Percentiles rank a stretch among this genome's conserved stretches.
phyloP scores from a whole-genome alignment of 2,329 filamentous ascomycete species.

The Cercospora zeina region DNA sequence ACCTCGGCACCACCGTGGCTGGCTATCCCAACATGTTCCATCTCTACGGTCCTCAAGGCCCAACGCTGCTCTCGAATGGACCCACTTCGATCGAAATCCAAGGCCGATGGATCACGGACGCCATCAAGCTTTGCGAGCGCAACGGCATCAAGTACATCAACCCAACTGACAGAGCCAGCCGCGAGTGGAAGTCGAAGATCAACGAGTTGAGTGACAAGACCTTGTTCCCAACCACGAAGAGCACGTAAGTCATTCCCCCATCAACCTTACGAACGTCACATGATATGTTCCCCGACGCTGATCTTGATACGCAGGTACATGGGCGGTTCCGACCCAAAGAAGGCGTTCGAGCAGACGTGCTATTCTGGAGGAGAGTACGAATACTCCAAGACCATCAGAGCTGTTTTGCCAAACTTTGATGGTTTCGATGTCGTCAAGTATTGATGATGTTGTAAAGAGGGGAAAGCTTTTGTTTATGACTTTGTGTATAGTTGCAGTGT shows the following conservation, averaged over 20 bases:
- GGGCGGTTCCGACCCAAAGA: slow-evolving; percentile 29
- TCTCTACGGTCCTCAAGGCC: slow-evolving; percentile 46
- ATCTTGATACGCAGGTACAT: slow-evolving; percentile 19
- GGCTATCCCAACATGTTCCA: slow-evolving; percentile 39
- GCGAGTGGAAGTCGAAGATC: slow-evolving; percentile 38
- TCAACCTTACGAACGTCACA: too few relatives aligned
- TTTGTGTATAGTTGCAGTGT: neutral
- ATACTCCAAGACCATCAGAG: slow-evolving; percentile 36
- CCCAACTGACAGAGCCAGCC: slow-evolving; percentile 35
- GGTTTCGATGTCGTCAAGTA: slow-evolving; percentile 33
- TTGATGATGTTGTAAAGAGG: neutral
- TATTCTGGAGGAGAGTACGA: slow-evolving; percentile 37
- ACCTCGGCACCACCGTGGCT: slow-evolving; percentile 47
- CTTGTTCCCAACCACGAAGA: slow-evolving; percentile 38
- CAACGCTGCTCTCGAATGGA: slow-evolving; percentile 47
- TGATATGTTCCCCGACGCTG: neutral
- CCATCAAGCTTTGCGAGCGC: slow-evolving; percentile 32
- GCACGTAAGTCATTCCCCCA: slow-evolving; percentile 30
- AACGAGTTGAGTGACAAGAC: slow-evolving; percentile 33
- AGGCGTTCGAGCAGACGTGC: slow-evolving; percentile 36
- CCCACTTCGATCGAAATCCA: slow-evolving; percentile 46
- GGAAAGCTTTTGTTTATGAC: neutral
- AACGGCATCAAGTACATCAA: slow-evolving; percentile 38
- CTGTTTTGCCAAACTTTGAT: slow-evolving; percentile 30
- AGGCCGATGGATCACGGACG: slow-evolving; percentile 43